Evolutionary conservation across 208 protist species (phyloP).

Genomic region (Trypanosoma scelopori): DNA sequence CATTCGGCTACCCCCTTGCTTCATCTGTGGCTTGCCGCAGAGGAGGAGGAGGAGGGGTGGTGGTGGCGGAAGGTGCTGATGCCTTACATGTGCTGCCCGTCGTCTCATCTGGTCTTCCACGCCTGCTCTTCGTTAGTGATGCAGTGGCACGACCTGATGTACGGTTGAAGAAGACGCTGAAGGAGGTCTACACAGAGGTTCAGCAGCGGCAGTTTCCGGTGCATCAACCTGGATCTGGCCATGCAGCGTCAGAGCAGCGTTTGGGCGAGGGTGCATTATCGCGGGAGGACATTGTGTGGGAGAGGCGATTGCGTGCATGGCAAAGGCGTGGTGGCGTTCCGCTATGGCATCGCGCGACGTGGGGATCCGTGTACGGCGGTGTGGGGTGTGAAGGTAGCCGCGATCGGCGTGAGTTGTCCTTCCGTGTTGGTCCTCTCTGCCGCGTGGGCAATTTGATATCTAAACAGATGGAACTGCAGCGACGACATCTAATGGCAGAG

Average conservation of each 20-base stretch:
- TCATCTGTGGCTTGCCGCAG: background rate
- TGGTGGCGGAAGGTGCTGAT: background rate
- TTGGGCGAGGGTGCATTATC: background rate
- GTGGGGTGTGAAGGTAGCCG: slow-evolving; percentile 11
- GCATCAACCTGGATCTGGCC: too few relatives aligned
- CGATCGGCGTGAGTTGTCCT: slow-evolving; percentile 38
- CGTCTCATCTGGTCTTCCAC: slow-evolving; percentile 54
- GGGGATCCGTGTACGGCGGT: slow-evolving; percentile 61
- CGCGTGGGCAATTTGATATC: slow-evolving; percentile 25
- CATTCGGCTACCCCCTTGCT: slow-evolving; percentile 33
- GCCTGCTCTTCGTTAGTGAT: slow-evolving; percentile 50
- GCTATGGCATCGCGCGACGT: slow-evolving; percentile 46
- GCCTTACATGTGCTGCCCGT: slow-evolving; percentile 38
- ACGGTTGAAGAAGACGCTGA: slow-evolving; percentile 21
- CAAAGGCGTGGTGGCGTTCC: slow-evolving; percentile 25
- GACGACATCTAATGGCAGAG: slow-evolving; percentile 16
- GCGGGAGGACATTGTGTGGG: background rate
- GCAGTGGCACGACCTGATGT: slow-evolving; percentile 41
- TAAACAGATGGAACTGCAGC: slow-evolving; percentile 22
- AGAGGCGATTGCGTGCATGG: slow-evolving; percentile 19
- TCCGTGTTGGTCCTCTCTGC: slow-evolving; percentile 40
- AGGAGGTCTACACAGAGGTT: slow-evolving; percentile 42
- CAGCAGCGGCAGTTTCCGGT: slow-evolving; percentile 40
- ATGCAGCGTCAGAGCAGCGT: background rate
- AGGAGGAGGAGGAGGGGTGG: background rate